These are phyloP conservation scores for Phycomyces nitens DNA, from an alignment of 192 early-diverging fungal species.

Conservation along the genomic window DNA sequence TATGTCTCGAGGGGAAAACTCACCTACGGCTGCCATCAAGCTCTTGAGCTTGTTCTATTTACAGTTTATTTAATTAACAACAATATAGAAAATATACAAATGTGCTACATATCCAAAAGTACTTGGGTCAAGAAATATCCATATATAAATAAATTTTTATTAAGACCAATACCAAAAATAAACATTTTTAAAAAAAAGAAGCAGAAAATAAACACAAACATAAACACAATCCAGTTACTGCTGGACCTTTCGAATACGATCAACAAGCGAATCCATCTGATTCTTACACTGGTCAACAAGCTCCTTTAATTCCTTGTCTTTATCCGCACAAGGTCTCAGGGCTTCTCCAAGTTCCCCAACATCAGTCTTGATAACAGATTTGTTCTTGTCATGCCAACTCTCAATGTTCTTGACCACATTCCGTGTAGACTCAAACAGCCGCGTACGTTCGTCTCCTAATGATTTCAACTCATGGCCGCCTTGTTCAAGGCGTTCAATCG, in stretches of 20 bases:
- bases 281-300: background rate
- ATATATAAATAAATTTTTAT: too few relatives aligned
- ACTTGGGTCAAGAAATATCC: too few relatives aligned
- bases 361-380: background rate
- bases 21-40: too few relatives aligned
- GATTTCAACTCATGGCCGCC: background rate
- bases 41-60: too few relatives aligned
- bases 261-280: background rate
- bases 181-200: too few relatives aligned
- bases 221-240: background rate
- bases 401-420: background rate
- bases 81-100: too few relatives aligned
- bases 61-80: too few relatives aligned
- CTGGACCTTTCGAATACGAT: background rate
- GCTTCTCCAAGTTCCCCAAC: background rate
- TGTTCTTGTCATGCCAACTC: background rate
- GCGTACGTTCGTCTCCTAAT: background rate
- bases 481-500: background rate
- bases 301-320: background rate
- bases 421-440: background rate
- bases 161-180: too few relatives aligned
- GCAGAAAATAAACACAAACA: too few relatives aligned
- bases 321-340: background rate
- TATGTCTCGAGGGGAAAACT: too few relatives aligned
- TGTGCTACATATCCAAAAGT: too few relatives aligned